Conservation (phyloP, 306 rosid species). For the Vigna reflexopilosa region DNA sequence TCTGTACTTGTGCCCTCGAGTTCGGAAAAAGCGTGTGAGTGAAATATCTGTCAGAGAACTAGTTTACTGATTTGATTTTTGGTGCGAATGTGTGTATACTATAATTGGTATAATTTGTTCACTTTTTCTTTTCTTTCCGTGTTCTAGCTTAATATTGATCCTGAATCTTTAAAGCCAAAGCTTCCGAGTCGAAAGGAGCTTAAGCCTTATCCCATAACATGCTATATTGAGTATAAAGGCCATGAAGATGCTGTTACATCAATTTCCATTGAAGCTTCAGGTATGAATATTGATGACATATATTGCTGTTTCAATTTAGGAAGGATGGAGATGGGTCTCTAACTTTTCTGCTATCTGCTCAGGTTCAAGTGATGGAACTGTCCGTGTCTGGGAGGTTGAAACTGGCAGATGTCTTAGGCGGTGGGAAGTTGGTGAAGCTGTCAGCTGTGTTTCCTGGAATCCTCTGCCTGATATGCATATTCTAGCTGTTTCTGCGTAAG, state of each 20-base stretch:
- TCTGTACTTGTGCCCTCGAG: constrained; percentile 90
- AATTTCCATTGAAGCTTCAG: constrained; percentile 81
- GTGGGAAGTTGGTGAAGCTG: constrained; percentile 84
- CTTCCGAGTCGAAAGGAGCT: constrained; percentile 90
- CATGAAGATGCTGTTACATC: constrained; percentile 87
- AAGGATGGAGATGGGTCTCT: constrained; percentile 25
- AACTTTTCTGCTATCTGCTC: constrained; percentile 37
- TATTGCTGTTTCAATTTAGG: constrained; percentile 31
- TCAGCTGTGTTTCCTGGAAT: constrained; percentile 89
- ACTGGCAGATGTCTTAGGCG: constrained; percentile 85
- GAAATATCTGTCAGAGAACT: constrained; percentile 27
- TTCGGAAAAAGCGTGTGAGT: constrained; percentile 89
- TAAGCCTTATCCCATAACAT: constrained; percentile 77
- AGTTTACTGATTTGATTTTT: constrained; percentile 18
- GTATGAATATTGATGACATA: constrained; percentile 51
- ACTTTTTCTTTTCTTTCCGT: constrained; percentile 27
- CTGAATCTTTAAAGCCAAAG: constrained; percentile 93
- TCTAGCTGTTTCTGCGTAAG: constrained; percentile 82
- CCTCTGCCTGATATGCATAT: constrained; percentile 76
- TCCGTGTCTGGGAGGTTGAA: constrained; percentile 93
- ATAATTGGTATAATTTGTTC: background rate
- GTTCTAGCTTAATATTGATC: constrained; percentile 83
- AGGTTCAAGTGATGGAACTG: constrained; percentile 94
- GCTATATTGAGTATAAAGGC: constrained; percentile 88
- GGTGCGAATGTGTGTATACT: background rate